Percentiles rank a stretch among this genome's conserved stretches.
These are phyloP conservation scores for Colletotrichum nymphaeae DNA, from an alignment of 2,329 filamentous ascomycete species.

Conservation along the genomic window DNA sequence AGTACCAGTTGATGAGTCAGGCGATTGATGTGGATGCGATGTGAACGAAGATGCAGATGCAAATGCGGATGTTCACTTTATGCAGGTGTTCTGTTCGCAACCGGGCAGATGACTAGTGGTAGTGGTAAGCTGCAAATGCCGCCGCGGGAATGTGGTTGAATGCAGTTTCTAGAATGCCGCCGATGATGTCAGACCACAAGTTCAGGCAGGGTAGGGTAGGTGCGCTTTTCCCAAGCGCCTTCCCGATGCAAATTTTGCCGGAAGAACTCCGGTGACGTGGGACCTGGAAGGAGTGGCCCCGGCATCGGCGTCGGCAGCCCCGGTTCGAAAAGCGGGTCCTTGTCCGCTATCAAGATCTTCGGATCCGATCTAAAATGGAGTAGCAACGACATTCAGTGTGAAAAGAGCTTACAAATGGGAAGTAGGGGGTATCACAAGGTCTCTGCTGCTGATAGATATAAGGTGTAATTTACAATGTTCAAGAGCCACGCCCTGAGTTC, in stretches of 20 bases:
- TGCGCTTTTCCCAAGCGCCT: conserved; percentile 1
- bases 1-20: not conserved
- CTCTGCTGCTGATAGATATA: not conserved
- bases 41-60: not conserved
- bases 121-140: not conserved
- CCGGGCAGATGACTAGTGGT: not conserved
- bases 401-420: not conserved
- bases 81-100: not conserved
- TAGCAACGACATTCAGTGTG: not conserved
- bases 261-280: conserved; percentile 22
- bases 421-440: not conserved
- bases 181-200: conserved; percentile 27
- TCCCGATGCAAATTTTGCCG: conserved; percentile 31
- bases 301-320: conserved; percentile 30
- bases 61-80: not conserved
- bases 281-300: not conserved
- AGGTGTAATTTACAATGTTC: not conserved
- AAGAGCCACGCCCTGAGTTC: not conserved
- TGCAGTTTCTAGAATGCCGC: not conserved
- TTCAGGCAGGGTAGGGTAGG: too few relatives aligned
- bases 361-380: not conserved
- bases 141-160: not conserved
- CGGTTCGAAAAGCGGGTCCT: conserved; percentile 13
- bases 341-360: not conserved
- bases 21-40: not conserved